Base-by-base conservation (phyloP, 1,139 yeast species). In the Sugiyamaella neomexicana region DNA sequence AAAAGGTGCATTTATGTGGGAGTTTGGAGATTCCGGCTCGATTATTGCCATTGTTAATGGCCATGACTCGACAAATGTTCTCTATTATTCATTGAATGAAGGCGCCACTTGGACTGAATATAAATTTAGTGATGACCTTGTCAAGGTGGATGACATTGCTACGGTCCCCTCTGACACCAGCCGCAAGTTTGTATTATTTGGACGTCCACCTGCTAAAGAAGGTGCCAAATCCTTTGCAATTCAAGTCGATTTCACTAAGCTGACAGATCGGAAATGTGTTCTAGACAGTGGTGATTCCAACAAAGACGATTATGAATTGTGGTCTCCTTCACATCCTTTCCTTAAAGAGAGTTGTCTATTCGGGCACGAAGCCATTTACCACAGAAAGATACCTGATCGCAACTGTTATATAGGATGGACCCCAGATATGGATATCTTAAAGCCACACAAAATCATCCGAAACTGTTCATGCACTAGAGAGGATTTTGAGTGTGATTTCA, bases 401-500 rank as follows among this genome's bases (percentile, higher is more conserved):
- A 84, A 87, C 58, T 93, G 99, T 72, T 90, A 81, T 66, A 82
- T 93, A 62, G 97, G 97, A 13, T 60, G 65, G 50, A 56, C 58
- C 31, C 55, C 61, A 16, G 52, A 60, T 37, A 54, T 43, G 17
- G 55, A 58, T 31, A 72, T 88, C 53, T 70, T 75, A n/a, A 77
- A 81, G 51, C 90, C 88, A 0, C 80, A 77, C 67, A 79, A 78
- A 61, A 74, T 81, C 16, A 72, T 79, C 13, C 77, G 81, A 61
- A 85, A 88, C 68, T 93, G 99, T 72, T 67, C 86, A 1, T 93
- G 99, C 73, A 80, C 95, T 0, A 80, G 97, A 69, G 79, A 81
- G 55, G 99, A 93, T 70, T 95, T 77, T 66, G 99, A 93, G 71
- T 93, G 99, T 78, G 99, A 93, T 68, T 89, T 82, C 74, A 91